Percentiles rank a stretch among this genome's conserved stretches.
These are phyloP conservation scores for Lenzites betulinus DNA, from an alignment of 768 basidiomycete species.

Conservation along the genomic window DNA sequence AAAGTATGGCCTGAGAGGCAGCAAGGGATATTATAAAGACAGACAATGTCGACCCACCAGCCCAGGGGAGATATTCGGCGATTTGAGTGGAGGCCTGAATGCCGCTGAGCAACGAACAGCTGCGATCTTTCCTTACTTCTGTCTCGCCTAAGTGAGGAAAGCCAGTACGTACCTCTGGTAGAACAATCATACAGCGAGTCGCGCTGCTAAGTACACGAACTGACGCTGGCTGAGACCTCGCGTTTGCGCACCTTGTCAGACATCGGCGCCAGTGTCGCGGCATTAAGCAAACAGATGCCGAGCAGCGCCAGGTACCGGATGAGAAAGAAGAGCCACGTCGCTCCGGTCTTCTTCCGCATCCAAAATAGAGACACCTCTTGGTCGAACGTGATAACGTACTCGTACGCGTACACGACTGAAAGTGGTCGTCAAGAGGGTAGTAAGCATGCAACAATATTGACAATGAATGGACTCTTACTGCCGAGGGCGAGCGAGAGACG, in stretches of 20 bases:
- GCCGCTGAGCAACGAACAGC: neutral
- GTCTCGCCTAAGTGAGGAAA: too few species aligned
- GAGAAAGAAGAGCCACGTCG: conserved; percentile 4
- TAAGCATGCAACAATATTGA: too few species aligned
- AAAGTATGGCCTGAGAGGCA: neutral
- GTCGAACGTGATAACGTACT: conserved; percentile 4
- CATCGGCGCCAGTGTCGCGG: neutral
- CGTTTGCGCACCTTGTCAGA: neutral
- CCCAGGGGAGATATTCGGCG: neutral
- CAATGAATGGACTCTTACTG: too few species aligned
- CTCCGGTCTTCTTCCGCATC: conserved; percentile 6
- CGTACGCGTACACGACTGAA: neutral
- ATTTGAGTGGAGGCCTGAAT: neutral
- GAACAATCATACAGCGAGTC: too few species aligned
- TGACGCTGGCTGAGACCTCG: neutral
- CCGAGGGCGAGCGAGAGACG: too few species aligned
- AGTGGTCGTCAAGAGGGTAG: neutral
- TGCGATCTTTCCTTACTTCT: neutral
- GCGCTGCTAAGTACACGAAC: too few species aligned
- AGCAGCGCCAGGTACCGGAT: neutral
- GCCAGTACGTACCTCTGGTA: neutral
- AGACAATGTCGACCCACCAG: neutral
- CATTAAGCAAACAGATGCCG: neutral
- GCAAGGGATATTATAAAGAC: neutral
- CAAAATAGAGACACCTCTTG: conserved; percentile 8